A percentile compares a stretch with the other conserved stretches of the same genome.
phyloP scores from a whole-genome alignment of 2,329 filamentous ascomycete species.

The Madurella mycetomatis region DNA sequence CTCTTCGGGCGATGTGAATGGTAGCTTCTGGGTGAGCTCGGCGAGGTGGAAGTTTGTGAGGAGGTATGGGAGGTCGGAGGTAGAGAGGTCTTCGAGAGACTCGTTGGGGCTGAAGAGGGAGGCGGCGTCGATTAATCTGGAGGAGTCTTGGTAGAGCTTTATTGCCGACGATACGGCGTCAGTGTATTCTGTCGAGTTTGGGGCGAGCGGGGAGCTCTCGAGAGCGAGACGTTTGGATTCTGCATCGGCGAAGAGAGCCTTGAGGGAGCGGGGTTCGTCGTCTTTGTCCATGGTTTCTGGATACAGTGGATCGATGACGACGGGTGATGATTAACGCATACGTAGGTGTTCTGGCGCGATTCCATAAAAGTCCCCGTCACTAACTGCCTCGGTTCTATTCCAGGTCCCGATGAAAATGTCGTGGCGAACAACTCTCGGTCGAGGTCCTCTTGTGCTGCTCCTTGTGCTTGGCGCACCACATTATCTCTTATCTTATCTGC shows the following conservation, averaged over 20 bases:
- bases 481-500: not conserved
- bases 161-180: constrained; percentile 64
- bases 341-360: too few species aligned
- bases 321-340: not conserved
- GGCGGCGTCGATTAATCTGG: constrained; percentile 62
- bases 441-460: not conserved
- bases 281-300: constrained; percentile 34
- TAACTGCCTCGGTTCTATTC: too few species aligned
- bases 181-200: constrained; percentile 61
- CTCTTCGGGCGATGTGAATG: constrained; percentile 47
- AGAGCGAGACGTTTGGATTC: constrained; percentile 52
- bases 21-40: constrained; percentile 69
- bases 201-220: constrained; percentile 57
- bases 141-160: constrained; percentile 67
- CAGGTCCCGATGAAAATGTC: not conserved
- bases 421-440: too few species aligned
- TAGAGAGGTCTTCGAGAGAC: constrained; percentile 77
- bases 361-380: too few species aligned
- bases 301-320: not conserved
- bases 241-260: constrained; percentile 46
- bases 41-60: constrained; percentile 73
- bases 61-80: constrained; percentile 81
- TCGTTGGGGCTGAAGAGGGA: constrained; percentile 92
- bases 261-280: constrained; percentile 47
- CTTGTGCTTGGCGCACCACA: not conserved